Percentiles rank a stretch among this genome's conserved stretches.
These are phyloP conservation scores for Cardamine occulta DNA, from an alignment of 345 rosid genomes.

Conservation along the genomic window DNA sequence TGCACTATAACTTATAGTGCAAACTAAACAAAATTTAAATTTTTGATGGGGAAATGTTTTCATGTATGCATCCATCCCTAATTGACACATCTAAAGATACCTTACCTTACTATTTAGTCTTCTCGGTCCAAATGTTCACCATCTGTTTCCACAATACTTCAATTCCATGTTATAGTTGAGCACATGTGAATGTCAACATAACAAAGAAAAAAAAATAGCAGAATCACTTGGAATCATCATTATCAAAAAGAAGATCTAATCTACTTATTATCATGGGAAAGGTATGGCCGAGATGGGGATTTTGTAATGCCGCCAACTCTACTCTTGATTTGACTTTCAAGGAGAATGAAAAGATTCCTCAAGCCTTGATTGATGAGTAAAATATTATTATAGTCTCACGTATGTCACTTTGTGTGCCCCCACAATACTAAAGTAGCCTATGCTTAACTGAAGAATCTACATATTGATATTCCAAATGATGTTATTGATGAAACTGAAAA, in stretches of 20 bases:
- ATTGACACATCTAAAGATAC: slow-evolving; percentile 1
- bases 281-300: slow-evolving; percentile 21
- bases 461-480: slow-evolving; percentile 4
- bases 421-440: background rate
- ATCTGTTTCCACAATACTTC: background rate
- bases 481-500: background rate
- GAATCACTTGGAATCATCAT: slow-evolving; percentile 11
- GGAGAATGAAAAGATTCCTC: slow-evolving; percentile 23
- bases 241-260: slow-evolving; percentile 19
- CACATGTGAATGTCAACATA: background rate
- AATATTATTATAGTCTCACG: slow-evolving; percentile 20
- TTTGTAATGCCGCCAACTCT: slow-evolving; percentile 29
- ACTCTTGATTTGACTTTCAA: slow-evolving; percentile 30
- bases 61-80: background rate
- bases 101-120: background rate
- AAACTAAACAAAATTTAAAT: no score
- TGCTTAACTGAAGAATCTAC: background rate
- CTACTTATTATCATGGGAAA: slow-evolving; percentile 18
- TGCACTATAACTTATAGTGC: no score
- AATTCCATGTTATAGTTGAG: background rate
- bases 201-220: background rate
- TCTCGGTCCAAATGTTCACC: background rate
- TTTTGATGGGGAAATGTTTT: background rate
- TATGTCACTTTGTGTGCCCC: slow-evolving; percentile 12
- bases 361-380: slow-evolving; percentile 27